Conservation (phyloP, 805 yeast species). For the Yarrowia osloensis region DNA sequence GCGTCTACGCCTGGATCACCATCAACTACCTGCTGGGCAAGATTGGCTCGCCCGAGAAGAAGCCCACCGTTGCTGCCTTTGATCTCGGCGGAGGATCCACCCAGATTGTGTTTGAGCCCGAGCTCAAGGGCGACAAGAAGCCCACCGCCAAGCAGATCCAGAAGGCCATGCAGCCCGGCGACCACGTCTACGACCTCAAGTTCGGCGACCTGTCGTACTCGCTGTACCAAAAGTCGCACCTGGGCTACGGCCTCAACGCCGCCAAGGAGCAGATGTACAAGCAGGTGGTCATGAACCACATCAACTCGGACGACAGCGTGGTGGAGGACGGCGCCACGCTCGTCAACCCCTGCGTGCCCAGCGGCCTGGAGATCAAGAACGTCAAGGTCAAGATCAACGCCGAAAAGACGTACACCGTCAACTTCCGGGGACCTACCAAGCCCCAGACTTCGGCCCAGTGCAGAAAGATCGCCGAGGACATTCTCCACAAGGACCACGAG, state of each 20-base stretch:
- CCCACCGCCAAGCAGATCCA: slow-evolving; percentile 22
- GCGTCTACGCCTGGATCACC: slow-evolving; percentile 98
- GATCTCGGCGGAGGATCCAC: slow-evolving; percentile 99
- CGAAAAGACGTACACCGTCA: slow-evolving; percentile 51
- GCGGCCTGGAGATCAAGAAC: slow-evolving; percentile 61
- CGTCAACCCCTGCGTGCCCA: slow-evolving; percentile 85
- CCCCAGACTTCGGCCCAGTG: slow-evolving; percentile 78
- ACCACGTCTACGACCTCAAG: slow-evolving; percentile 74
- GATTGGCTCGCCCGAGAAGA: slow-evolving; percentile 73
- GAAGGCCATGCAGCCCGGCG: slow-evolving; percentile 72
- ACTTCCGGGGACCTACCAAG: slow-evolving; percentile 63
- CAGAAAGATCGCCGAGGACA: slow-evolving; percentile 75
- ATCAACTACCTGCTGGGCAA: slow-evolving; percentile 91
- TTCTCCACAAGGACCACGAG: slow-evolving; percentile 77
- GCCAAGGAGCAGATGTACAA: slow-evolving; percentile 83
- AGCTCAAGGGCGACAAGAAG: slow-evolving; percentile 49
- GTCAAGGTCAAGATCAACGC: slow-evolving; percentile 60
- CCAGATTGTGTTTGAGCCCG: slow-evolving; percentile 97
- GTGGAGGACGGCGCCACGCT: slow-evolving; percentile 48
- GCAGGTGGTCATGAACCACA: slow-evolving; percentile 55
- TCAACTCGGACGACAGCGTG: slow-evolving; percentile 44
- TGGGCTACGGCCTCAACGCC: slow-evolving; percentile 94
- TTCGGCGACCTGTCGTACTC: slow-evolving; percentile 82
- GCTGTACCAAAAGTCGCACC: slow-evolving; percentile 90
- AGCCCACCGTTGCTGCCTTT: slow-evolving; percentile 93